Conservation (phyloP, 1,139 yeast genomes). For the Taphrina pruni region DNA sequence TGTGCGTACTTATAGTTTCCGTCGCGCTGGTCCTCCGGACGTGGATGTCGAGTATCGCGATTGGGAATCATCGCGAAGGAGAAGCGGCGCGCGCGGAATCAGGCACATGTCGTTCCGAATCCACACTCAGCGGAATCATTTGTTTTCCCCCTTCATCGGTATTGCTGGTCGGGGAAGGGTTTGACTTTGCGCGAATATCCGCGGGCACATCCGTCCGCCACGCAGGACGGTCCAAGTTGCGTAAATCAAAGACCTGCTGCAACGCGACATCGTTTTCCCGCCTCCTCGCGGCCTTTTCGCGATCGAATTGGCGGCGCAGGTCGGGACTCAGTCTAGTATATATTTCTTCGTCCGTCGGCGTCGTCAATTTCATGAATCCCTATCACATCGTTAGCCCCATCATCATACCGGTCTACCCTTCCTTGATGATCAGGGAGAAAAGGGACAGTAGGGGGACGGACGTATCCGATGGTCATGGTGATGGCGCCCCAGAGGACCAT, state of each 20-base stretch:
- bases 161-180: too few species aligned
- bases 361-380: slow-evolving; percentile 37
- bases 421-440: not conserved
- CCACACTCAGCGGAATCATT: too few species aligned
- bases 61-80: too few species aligned
- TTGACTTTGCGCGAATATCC: not conserved
- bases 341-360: slow-evolving; percentile 35
- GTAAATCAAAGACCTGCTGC: slow-evolving; percentile 36
- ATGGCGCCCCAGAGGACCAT: slow-evolving; percentile 38
- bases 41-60: too few species aligned
- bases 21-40: too few species aligned
- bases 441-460: not conserved
- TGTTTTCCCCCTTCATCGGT: too few species aligned
- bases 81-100: too few species aligned
- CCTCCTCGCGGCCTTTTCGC: slow-evolving; percentile 15
- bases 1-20: too few species aligned
- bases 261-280: slow-evolving; percentile 18
- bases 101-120: too few species aligned
- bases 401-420: not conserved
- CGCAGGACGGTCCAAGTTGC: slow-evolving; percentile 37
- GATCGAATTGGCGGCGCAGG: slow-evolving; percentile 33
- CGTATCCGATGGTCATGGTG: slow-evolving; percentile 40
- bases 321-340: slow-evolving; percentile 33
- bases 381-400: not conserved
- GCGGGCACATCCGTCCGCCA: slow-evolving; percentile 40